Base-by-base conservation (phyloP, 352 stramenopile species). In the Globisporangium barbulae region DNA sequence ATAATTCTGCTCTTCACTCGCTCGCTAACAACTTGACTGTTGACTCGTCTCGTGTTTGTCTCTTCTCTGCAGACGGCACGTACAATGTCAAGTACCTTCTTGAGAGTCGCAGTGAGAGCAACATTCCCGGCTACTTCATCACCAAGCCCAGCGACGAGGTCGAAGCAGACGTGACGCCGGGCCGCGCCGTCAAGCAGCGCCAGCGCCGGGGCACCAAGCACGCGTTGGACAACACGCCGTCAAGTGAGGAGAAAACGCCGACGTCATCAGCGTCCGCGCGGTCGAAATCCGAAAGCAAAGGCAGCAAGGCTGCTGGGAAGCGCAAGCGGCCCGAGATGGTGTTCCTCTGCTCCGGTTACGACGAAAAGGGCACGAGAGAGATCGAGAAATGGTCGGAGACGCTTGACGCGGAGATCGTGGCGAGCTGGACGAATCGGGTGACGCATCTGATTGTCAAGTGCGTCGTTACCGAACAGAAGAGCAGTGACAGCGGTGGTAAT, bases 361-460 rank as follows among this genome's bases (percentile, higher is more conserved):
- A 77, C 33, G 71, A 79, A 4, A 54, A 70, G 39, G 59, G 63
- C 31, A 77, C 77, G 70, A 64, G 66, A 19, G 67, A 84, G 48
- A 83, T 89, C 17, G 55, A 74, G 12, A 63, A 78, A n/a, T 83
- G 76, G 76, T 65, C 76, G 5, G 59, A 78, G 12, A 13, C 65
- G 22, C 59, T 89, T 53, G 69, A 65, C 48, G 80, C 80, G 31
- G 67, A 79, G 41, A 79, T 89, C 31, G 79, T 85, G 25, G 59
- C 61, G 25, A 68, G 73, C 33, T 91, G 82, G 82, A 70, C 74
- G 25, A 72, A 75, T 13, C 70, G 74, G 3, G 87, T 96, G 44
- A 96, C 87, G 3, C 87, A 96, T 56, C 70, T 96, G 67, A 87
- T 96, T 55, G 87, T 84, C 50, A 89, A 93, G 67, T 96, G 87